These are phyloP conservation scores for Boletus subcaerulescens DNA, from an alignment of 768 basidiomycete species.

Conservation along the genomic window DNA sequence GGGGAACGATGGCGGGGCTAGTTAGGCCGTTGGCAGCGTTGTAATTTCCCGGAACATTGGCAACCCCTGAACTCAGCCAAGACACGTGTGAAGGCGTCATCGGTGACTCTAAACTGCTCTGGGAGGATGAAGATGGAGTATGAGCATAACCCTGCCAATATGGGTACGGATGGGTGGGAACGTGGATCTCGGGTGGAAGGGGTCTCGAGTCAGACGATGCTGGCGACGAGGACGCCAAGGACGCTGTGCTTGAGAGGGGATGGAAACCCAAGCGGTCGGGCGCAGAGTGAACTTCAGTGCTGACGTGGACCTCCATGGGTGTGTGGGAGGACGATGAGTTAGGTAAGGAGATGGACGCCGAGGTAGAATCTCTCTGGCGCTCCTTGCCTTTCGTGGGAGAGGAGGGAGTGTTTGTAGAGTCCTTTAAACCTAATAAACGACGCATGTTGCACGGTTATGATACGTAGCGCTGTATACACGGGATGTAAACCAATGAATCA, in stretches of 20 bases:
- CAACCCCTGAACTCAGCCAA: constrained; percentile 30
- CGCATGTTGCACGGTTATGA: constrained; percentile 26
- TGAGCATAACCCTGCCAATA: constrained; percentile 34
- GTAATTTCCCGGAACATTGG: constrained; percentile 3
- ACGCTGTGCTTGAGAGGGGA: constrained; percentile 21
- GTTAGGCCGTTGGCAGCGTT: constrained; percentile 2
- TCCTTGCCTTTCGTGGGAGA: constrained; percentile 25
- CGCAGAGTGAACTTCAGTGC: constrained; percentile 28
- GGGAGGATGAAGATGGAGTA: constrained; percentile 28
- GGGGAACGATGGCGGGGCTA: neutral
- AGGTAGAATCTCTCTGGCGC: constrained; percentile 14
- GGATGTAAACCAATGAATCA: constrained; percentile 13
- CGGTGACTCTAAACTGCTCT: constrained; percentile 32
- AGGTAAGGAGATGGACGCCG: constrained; percentile 1
- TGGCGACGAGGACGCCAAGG: constrained; percentile 16
- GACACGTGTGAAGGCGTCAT: constrained; percentile 39
- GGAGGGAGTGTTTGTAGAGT: constrained; percentile 10
- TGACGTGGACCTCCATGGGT: constrained; percentile 27
- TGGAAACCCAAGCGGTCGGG: constrained; percentile 13
- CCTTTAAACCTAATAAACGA: constrained; percentile 31
- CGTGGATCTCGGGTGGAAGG: constrained; percentile 32
- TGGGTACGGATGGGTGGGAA: constrained; percentile 33
- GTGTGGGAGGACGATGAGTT: constrained; percentile 1
- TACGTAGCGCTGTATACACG: constrained; percentile 1
- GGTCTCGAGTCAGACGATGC: constrained; percentile 17